These are phyloP conservation scores for Ustilago nuda DNA, from an alignment of 1,284 basidiomycete genomes.

Conservation along the genomic window DNA sequence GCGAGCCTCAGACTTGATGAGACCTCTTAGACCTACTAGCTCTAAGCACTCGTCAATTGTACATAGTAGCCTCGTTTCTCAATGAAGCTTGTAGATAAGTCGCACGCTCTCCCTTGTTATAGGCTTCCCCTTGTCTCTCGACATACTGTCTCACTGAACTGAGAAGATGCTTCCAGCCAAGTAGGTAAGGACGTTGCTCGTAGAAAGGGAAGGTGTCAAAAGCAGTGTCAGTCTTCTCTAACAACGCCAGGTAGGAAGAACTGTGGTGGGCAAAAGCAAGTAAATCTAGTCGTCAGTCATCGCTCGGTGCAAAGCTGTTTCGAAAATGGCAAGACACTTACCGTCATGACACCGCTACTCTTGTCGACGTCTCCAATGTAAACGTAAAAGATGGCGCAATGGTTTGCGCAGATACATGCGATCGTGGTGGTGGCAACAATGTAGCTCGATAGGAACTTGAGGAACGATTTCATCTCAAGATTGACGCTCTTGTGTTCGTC, in stretches of 20 bases:
- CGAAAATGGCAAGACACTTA: conserved; percentile 12
- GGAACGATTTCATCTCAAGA: conserved; percentile 64
- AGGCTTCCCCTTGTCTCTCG: no score
- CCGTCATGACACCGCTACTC: conserved; percentile 55
- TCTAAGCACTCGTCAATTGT: no score
- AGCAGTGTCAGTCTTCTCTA: conserved; percentile 35
- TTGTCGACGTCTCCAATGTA: conserved; percentile 65
- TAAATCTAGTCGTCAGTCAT: background rate
- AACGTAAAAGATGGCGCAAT: conserved; percentile 69
- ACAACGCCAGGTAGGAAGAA: conserved; percentile 56
- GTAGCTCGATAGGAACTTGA: conserved; percentile 66
- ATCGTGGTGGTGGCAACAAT: conserved; percentile 65
- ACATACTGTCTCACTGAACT: no score
- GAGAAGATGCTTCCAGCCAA: no score
- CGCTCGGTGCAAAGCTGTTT: background rate
- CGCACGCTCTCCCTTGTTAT: no score
- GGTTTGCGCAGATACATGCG: conserved; percentile 65
- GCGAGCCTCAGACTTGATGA: no score
- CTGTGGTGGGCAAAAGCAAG: conserved; percentile 11
- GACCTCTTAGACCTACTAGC: no score
- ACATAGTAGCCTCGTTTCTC: no score
- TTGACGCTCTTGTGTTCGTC: conserved; percentile 54
- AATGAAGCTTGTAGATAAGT: no score
- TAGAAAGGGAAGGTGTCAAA: no score
- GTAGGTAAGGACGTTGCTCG: no score